phyloP scores from a whole-genome alignment of 345 rosid genomes.

The Erucastrum elatum region DNA sequence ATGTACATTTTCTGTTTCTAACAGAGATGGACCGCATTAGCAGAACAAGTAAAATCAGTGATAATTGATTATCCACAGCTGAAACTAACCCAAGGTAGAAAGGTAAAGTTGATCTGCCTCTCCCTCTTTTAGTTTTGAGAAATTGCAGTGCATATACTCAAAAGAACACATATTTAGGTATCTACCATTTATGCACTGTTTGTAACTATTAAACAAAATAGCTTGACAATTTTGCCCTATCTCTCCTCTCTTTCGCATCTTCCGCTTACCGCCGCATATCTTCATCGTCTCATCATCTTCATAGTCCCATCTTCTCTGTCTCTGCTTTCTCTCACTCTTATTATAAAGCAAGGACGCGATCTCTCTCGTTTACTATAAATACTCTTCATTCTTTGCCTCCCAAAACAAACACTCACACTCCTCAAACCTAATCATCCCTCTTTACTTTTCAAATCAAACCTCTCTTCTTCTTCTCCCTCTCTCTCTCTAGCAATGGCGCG shows the following conservation, averaged over 20 bases:
- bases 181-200: no score
- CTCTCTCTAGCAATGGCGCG: conserved; percentile 66
- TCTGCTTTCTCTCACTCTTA: no score
- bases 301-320: no score
- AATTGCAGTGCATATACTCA: no score
- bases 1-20: neutral
- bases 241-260: no score
- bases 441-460: conserved; percentile 10
- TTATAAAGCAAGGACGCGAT: neutral
- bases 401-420: conserved; percentile 32
- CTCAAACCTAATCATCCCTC: conserved; percentile 4
- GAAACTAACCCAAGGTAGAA: conserved; percentile 70
- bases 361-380: conserved; percentile 22
- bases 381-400: conserved; percentile 8
- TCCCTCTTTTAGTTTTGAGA: no score
- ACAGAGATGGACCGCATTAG: conserved; percentile 74
- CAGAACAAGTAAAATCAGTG: conserved; percentile 61
- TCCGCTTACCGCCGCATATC: no score
- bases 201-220: no score
- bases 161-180: no score
- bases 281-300: no score
- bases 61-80: conserved; percentile 67
- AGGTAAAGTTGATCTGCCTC: conserved; percentile 46
- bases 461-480: no score
- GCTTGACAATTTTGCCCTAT: no score